phyloP scores from a whole-genome alignment of 2,329 filamentous ascomycete species.

The Meredithiella fracta region DNA sequence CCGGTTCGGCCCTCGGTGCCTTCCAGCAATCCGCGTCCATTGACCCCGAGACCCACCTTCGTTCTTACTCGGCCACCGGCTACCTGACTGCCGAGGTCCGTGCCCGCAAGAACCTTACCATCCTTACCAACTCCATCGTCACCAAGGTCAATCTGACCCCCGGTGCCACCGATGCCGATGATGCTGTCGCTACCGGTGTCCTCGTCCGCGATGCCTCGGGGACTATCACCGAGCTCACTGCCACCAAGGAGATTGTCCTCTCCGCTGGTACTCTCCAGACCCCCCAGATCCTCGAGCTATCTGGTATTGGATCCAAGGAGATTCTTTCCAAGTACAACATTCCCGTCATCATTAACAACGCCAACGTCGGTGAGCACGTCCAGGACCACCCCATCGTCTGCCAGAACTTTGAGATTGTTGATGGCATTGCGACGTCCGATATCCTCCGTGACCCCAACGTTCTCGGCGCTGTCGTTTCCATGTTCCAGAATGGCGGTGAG shows the following conservation, averaged over 20 bases:
- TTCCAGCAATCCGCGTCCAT: conserved; percentile 22
- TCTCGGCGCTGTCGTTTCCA: conserved; percentile 20
- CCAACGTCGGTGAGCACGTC: conserved; percentile 42
- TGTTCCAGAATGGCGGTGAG: conserved; percentile 22
- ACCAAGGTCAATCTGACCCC: conserved; percentile 21
- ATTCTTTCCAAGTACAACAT: conserved; percentile 29
- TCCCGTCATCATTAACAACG: conserved; percentile 29
- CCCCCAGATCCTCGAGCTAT: conserved; percentile 35
- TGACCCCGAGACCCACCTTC: conserved; percentile 20
- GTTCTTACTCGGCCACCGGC: conserved; percentile 21
- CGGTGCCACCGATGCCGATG: conserved; percentile 17
- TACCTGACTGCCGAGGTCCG: conserved; percentile 22
- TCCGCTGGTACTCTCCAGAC: conserved; percentile 34
- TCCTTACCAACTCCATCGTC: conserved; percentile 22
- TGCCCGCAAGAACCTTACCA: conserved; percentile 17
- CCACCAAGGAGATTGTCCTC: conserved; percentile 32
- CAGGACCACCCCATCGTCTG: conserved; percentile 29
- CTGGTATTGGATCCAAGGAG: conserved; percentile 29
- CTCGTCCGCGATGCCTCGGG: conserved; percentile 13
- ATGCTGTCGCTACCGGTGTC: conserved; percentile 22
- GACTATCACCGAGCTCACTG: conserved; percentile 17
- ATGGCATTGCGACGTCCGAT: conserved; percentile 19
- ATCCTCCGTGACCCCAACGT: conserved; percentile 22
- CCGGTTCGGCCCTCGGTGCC: conserved; percentile 20
- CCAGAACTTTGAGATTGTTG: conserved; percentile 27